Percentiles rank a stretch among this genome's conserved stretches.
phyloP scores from a whole-genome alignment of 371 early-diverging fungal species.

The Scutellospora calospora region DNA sequence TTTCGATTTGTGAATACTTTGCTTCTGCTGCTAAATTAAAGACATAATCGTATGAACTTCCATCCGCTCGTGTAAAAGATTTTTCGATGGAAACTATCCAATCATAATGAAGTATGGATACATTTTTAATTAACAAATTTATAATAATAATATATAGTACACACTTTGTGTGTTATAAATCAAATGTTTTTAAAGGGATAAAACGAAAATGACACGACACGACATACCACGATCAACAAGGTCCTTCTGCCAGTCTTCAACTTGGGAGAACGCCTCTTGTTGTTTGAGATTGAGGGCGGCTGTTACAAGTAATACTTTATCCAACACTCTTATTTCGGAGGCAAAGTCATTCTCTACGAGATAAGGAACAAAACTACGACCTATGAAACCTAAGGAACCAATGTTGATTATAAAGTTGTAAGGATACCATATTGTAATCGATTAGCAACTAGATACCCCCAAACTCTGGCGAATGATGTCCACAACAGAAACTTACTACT shows the following conservation, averaged over 20 bases:
- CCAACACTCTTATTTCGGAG: constrained; percentile 81
- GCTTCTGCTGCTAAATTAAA: constrained; percentile 93
- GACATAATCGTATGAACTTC: constrained; percentile 81
- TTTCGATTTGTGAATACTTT: constrained; percentile 86
- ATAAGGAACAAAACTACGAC: constrained; percentile 80
- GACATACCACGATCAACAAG: constrained; percentile 76
- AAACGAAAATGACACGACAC: neutral
- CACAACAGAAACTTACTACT: too few species aligned
- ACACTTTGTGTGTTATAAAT: neutral
- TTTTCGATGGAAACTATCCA: constrained; percentile 71
- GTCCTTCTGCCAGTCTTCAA: constrained; percentile 88
- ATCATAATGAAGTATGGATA: neutral
- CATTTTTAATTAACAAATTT: neutral
- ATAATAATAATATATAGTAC: neutral
- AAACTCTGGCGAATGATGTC: too few species aligned
- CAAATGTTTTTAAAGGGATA: neutral
- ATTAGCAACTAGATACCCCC: too few species aligned
- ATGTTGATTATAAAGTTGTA: too few species aligned
- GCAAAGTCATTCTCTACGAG: constrained; percentile 74
- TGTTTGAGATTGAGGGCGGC: constrained; percentile 77
- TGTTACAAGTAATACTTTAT: constrained; percentile 89
- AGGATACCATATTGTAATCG: too few species aligned
- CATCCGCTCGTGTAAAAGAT: constrained; percentile 75
- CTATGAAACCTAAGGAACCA: constrained; percentile 88
- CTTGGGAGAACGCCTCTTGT: constrained; percentile 73